These are phyloP conservation scores for Hymenoscyphus occultus DNA, from an alignment of 2,329 filamentous ascomycete genomes.

Conservation along the genomic window DNA sequence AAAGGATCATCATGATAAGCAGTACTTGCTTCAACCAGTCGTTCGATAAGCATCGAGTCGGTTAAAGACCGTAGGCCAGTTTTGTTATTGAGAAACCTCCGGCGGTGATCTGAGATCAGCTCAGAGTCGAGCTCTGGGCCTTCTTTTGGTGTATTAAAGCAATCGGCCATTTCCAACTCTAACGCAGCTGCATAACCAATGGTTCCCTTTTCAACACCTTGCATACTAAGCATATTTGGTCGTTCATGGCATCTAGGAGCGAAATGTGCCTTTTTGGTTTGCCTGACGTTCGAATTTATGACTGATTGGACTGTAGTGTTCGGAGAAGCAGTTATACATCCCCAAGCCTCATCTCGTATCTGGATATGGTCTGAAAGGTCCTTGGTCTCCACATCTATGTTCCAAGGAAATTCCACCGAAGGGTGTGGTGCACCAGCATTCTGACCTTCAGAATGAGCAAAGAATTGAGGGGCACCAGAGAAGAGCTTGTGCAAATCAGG, in stretches of 20 bases:
- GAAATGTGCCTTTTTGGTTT: conserved; percentile 29
- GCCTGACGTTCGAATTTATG: conserved; percentile 39
- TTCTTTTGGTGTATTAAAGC: conserved; percentile 39
- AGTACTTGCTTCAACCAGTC: conserved; percentile 51
- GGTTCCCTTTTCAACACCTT: conserved; percentile 68
- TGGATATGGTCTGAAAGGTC: conserved; percentile 64
- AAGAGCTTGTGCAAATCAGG: conserved; percentile 67
- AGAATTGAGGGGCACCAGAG: conserved; percentile 73
- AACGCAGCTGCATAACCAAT: conserved; percentile 67
- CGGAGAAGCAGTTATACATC: conserved; percentile 59
- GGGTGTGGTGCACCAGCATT: conserved; percentile 59
- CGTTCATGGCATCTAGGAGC: conserved; percentile 35
- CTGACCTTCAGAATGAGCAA: conserved; percentile 57
- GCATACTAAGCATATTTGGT: conserved; percentile 70
- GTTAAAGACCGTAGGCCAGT: conserved; percentile 50
- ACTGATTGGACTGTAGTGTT: conserved; percentile 54
- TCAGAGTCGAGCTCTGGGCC: conserved; percentile 5
- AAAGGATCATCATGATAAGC: conserved; percentile 53
- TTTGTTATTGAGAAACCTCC: conserved; percentile 36
- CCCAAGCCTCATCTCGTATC: conserved; percentile 62
- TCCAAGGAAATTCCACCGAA: conserved; percentile 65
- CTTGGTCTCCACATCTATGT: conserved; percentile 57
- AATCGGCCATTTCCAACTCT: conserved; percentile 62
- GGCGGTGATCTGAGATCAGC: conserved; percentile 26
- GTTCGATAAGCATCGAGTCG: conserved; percentile 56